These are phyloP conservation scores for Geotrichum citri-aurantii DNA, from an alignment of 1,139 yeast species.

Conservation along the genomic window DNA sequence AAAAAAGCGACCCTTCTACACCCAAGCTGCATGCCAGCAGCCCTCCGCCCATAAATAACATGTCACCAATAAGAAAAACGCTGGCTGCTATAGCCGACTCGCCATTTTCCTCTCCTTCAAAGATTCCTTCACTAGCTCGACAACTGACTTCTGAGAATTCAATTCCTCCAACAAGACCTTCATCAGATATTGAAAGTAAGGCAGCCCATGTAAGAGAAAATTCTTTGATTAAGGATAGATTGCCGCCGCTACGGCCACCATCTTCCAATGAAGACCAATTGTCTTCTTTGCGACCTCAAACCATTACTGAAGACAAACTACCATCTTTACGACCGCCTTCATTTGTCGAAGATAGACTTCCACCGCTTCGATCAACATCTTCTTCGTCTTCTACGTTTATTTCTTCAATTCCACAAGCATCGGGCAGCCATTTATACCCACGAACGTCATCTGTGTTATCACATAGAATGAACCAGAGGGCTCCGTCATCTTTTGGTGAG, in stretches of 20 bases:
- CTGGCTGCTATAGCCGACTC: not conserved
- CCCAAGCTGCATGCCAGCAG: not conserved
- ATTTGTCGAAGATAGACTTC: not conserved
- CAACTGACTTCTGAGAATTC: not conserved
- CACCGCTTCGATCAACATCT: not conserved
- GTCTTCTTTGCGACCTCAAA: not conserved
- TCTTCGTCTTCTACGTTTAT: not conserved
- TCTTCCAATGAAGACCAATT: not conserved
- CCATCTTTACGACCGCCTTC: too few species aligned
- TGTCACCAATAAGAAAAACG: not conserved
- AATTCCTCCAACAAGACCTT: not conserved
- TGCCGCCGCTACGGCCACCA: not conserved
- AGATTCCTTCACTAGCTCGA: not conserved
- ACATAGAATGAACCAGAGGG: not conserved
- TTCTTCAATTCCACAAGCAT: not conserved
- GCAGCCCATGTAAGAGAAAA: not conserved
- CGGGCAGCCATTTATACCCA: not conserved
- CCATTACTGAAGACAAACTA: not conserved
- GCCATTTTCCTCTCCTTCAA: not conserved
- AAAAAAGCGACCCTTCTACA: not conserved
- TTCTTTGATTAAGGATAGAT: not conserved
- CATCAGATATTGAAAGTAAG: not conserved
- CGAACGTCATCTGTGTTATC: not conserved
- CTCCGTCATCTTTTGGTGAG: constrained; percentile 3
- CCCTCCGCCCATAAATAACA: not conserved